Evolutionary conservation across 1,284 basidiomycete species (phyloP).

Genomic region (Schizopora paradoxa): DNA sequence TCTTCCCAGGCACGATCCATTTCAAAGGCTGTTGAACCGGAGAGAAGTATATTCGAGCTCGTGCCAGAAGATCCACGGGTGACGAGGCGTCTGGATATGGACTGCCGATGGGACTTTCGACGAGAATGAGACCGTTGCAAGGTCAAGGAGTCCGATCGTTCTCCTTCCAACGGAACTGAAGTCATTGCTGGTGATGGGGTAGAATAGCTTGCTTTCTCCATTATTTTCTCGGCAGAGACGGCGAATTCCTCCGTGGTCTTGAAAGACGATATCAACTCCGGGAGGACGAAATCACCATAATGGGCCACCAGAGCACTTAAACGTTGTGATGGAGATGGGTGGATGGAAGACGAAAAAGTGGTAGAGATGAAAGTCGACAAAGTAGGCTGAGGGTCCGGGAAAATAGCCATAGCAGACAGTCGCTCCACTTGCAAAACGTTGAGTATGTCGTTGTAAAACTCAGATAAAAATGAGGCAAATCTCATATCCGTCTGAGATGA

Average conservation of each 20-base stretch:
- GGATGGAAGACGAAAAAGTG: constrained; percentile 62
- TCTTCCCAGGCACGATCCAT: constrained; percentile 75
- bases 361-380: constrained; percentile 79
- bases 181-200: constrained; percentile 26
- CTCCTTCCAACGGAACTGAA: constrained; percentile 18
- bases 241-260: constrained; percentile 80
- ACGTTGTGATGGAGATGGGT: constrained; percentile 76
- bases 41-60: constrained; percentile 12
- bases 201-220: constrained; percentile 66
- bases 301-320: constrained; percentile 62
- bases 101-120: constrained; percentile 17
- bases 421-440: constrained; percentile 67
- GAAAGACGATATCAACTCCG: constrained; percentile 66
- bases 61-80: constrained; percentile 32
- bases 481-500: constrained; percentile 25
- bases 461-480: constrained; percentile 65
- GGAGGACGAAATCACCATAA: constrained; percentile 57
- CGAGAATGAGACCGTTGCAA: constrained; percentile 10
- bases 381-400: constrained; percentile 70
- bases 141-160: constrained; percentile 17
- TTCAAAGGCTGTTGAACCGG: constrained; percentile 31
- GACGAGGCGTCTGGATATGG: constrained; percentile 25
- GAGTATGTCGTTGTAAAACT: constrained; percentile 69
- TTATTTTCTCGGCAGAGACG: constrained; percentile 58
- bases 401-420: constrained; percentile 72